Evolutionary conservation across 225 moss, liverwort and hornwort species (phyloP).

Genomic region (Ulota crispa): DNA sequence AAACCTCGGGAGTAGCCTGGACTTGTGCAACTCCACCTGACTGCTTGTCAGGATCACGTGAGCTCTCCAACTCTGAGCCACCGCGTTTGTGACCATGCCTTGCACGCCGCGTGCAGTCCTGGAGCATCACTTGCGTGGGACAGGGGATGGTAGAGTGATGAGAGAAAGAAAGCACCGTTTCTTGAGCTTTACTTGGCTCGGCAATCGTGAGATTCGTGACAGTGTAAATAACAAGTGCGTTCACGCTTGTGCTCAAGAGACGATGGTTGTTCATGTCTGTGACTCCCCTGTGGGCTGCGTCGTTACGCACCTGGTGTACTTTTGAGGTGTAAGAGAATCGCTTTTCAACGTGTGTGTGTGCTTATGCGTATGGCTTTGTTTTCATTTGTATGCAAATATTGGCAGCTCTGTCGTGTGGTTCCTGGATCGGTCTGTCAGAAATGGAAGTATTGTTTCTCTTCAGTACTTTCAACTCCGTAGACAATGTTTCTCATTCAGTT

Average conservation of each 20-base stretch:
- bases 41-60: constrained; percentile 23
- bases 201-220: neutral
- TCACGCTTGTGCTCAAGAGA: neutral
- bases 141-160: neutral
- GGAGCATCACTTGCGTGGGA: neutral
- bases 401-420: neutral
- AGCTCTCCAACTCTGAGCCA: constrained; percentile 1
- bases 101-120: constrained; percentile 6
- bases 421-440: neutral
- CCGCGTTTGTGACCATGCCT: neutral
- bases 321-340: constrained; percentile 20
- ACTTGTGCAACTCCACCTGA: constrained; percentile 19
- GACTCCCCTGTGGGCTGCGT: constrained; percentile 7
- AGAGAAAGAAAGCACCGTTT: neutral
- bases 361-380: neutral
- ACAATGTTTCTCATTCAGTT: neutral
- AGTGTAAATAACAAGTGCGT: constrained; percentile 29
- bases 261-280: neutral
- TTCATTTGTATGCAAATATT: neutral
- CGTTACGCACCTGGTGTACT: constrained; percentile 18
- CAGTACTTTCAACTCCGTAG: neutral
- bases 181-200: constrained; percentile 3
- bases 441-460: neutral
- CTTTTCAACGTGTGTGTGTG: neutral
- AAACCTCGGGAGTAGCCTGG: neutral